phyloP scores from a whole-genome alignment of 176 grass and related monocot species.

The Metroxylon sagu region DNA sequence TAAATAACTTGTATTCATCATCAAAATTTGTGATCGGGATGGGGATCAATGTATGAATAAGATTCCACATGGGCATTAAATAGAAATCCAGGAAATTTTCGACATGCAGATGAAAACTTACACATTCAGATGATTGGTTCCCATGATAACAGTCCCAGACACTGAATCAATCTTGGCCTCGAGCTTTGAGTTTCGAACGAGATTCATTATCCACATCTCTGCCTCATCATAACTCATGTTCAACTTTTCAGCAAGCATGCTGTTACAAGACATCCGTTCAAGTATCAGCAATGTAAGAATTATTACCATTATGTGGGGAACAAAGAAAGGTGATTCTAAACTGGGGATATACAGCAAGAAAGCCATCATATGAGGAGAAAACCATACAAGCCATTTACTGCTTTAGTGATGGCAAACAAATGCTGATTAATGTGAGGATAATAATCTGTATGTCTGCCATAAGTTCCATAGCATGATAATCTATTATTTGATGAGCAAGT shows the following conservation, averaged over 20 bases:
- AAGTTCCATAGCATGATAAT: no score
- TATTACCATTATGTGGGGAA: no score
- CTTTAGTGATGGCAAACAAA: no score
- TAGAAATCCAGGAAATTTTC: neutral
- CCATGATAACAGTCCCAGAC: slow-evolving; percentile 78
- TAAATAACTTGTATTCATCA: neutral
- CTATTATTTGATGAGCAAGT: no score
- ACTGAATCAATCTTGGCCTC: slow-evolving; percentile 87
- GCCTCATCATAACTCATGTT: slow-evolving; percentile 86
- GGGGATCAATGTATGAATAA: no score
- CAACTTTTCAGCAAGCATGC: slow-evolving; percentile 67
- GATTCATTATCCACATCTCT: slow-evolving; percentile 72
- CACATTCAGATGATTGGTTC: slow-evolving; percentile 61
- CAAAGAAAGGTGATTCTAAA: no score
- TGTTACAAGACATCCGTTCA: slow-evolving; percentile 24
- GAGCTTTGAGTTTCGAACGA: slow-evolving; percentile 77
- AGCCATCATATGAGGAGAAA: no score
- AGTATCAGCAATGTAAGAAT: neutral
- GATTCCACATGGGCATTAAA: neutral
- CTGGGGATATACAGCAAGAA: no score
- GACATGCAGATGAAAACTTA: slow-evolving; percentile 32
- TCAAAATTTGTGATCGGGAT: no score
- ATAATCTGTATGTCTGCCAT: no score
- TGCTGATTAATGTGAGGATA: no score
- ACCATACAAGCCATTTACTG: no score